Conservation (phyloP, 176 grass and related monocot species). For the Ananas comosus region DNA sequence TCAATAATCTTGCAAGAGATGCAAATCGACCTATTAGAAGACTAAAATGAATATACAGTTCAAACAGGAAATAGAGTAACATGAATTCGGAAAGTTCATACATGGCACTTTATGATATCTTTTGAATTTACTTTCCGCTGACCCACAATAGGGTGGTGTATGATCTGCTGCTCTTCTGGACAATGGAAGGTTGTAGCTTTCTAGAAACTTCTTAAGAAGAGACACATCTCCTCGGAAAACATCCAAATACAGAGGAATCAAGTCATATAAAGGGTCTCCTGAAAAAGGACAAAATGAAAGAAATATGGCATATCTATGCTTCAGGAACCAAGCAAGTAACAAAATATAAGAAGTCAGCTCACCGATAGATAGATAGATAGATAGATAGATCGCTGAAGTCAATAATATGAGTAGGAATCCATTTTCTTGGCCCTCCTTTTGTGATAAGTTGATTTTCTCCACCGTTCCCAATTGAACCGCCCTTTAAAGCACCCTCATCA, state of each 20-base stretch:
- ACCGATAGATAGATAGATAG: conserved; percentile 35
- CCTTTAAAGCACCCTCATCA: conserved; percentile 20
- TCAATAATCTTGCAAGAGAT: neutral
- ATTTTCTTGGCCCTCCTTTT: conserved; percentile 26
- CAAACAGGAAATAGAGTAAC: neutral
- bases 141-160: neutral
- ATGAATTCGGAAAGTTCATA: conserved; percentile 23
- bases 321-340: neutral
- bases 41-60: neutral
- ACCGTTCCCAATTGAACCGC: conserved; percentile 21
- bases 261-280: conserved; percentile 85
- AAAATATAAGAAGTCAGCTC: conserved; percentile 19
- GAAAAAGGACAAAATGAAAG: conserved; percentile 11
- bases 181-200: conserved; percentile 71
- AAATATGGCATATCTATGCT: conserved; percentile 10
- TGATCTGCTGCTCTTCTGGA: conserved; percentile 27
- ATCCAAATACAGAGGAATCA: conserved; percentile 92
- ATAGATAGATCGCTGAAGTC: conserved; percentile 69
- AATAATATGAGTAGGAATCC: conserved; percentile 74
- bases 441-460: conserved; percentile 16
- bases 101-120: conserved; percentile 69
- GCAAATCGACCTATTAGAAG: neutral
- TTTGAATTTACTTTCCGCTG: conserved; percentile 46
- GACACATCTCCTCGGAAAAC: conserved; percentile 61
- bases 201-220: conserved; percentile 63